Base-by-base conservation (phyloP, 768 basidiomycete genomes). In the Rhodotorula paludigena region DNA sequence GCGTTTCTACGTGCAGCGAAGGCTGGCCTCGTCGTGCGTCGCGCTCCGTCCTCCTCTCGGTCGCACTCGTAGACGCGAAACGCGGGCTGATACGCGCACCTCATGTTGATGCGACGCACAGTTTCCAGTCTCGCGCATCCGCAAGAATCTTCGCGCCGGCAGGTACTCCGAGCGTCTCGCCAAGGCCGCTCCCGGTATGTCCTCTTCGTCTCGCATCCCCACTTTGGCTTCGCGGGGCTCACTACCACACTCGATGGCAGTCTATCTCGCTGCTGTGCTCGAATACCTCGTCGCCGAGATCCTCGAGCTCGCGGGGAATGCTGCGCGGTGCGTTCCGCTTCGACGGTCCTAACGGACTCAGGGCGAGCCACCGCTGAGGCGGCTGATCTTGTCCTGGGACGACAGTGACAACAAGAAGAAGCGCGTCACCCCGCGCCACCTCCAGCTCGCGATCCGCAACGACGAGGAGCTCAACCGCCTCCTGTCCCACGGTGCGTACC, bases 261-360 rank as follows among this genome's bases (percentile, higher is more conserved):
- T 68, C 60, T 68, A 48, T 61, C 41, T 63, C 33, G 66, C 61
- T 14, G 66, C 66, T 15, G 66, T 68, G 11, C 30, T 58, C 32
- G 67, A 91, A 78, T 90, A 92, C 78, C 86, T 92, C 67, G 87
- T 88, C 64, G 90, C 90, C 53, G 90, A 92, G 78, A 90, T 92
- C 77, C 86, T 91, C 69, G 90, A 92, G 79, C 82, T 92, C 48
- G 90, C 90, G 66, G 90, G 90, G 75, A 80, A 79, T 78, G 88
- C 88, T 11, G 88, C 89, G 47, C 86, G 63, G 28, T 39, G 14
- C 49, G 33, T 15, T 16, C 25, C 15, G 1, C 39, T 6, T 4
- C 4, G 18, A 33, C 57, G n/a, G 47, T 47, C 36, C 33, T 8
- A 16, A 18, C 23, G 9, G 45, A 12, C n/a, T n/a, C n/a, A n/a